phyloP scores from a whole-genome alignment of 2,329 filamentous ascomycete genomes.

The Sporothrix inflata region DNA sequence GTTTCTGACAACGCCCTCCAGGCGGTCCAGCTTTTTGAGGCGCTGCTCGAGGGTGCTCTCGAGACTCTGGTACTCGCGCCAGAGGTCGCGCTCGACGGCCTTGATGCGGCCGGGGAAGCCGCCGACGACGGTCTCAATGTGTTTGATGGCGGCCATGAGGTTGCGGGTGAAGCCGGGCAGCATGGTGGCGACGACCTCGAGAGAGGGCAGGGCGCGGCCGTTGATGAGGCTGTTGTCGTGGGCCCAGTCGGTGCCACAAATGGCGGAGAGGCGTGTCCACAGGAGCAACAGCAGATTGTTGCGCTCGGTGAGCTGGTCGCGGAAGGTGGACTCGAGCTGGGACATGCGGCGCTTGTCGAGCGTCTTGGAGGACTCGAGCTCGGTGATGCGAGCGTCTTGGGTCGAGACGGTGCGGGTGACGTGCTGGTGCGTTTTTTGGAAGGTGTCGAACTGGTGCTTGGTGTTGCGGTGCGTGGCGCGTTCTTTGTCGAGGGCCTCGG shows the following conservation, averaged over 20 bases:
- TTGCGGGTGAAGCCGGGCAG: conserved; percentile 90
- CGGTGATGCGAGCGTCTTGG: conserved; percentile 80
- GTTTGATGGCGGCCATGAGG: conserved; percentile 82
- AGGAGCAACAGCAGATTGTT: conserved; percentile 86
- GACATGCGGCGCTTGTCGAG: conserved; percentile 78
- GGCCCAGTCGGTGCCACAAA: conserved; percentile 91
- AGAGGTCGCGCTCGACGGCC: conserved; percentile 84
- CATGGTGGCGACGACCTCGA: conserved; percentile 84
- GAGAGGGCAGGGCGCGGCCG: conserved; percentile 76
- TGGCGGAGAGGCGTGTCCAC: conserved; percentile 83
- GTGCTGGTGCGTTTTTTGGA: conserved; percentile 84
- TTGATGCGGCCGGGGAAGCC: conserved; percentile 81
- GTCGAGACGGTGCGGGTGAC: conserved; percentile 83
- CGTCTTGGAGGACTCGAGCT: conserved; percentile 79
- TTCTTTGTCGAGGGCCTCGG: conserved; percentile 90
- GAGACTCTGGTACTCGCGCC: conserved; percentile 84
- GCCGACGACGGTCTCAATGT: conserved; percentile 77
- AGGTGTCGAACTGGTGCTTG: conserved; percentile 83
- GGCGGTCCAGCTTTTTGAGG: conserved; percentile 81
- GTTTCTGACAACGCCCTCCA: conserved; percentile 78
- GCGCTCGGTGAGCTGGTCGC: conserved; percentile 85
- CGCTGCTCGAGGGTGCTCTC: conserved; percentile 80
- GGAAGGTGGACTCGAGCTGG: conserved; percentile 76
- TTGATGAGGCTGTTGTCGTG: conserved; percentile 88
- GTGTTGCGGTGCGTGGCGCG: conserved; percentile 82